Evolutionary conservation across 176 grass and related monocot genomes (phyloP), one percentile per base, ranked within the genome.

Genomic region (Lolium rigidum): DNA sequence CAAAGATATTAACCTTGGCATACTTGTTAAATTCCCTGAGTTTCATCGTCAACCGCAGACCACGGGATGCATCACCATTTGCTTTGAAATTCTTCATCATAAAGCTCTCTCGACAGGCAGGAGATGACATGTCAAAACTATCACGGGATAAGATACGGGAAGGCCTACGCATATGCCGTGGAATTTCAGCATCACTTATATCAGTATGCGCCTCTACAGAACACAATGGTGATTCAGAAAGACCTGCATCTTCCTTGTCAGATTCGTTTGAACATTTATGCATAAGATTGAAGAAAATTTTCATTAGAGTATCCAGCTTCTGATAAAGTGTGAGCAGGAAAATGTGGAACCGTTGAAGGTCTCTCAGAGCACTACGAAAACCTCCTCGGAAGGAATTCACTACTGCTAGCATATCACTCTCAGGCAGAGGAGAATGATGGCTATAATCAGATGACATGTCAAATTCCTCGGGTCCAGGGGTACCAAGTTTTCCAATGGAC

Each of bases 11-110:
- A 87, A 98, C 96, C 96, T 98, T 98, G 21, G 91, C 84, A 76
- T 85, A 92, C 87, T 95, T 98, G 57, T 98, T 95, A 80, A 98
- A 98, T 67, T 98, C 96, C 59, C 90, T 86, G 61, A 98, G 87
- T 69, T 92, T 98, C 83, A 92, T 93, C 39, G 96, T 98, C 85
- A 98, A 83, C 31, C 96, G 87, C 38, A 95, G 76, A 65, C 86
- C 84, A 77, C 96, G 89, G 70, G 83, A 82, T 20, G 66, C 76
- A 55, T 98, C 95, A 39, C 90, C 83, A 87, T 81, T 90, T 90
- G 74, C 87, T 88, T 90, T 98, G 44, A 83, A 85, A 59, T 82
- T 78, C 79, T 59, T 98, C 7, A 38, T 70, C 71, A 88, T 89
- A 71, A 86, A 89, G 85, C 76, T 94, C 52, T 98, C 95, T 72